These are phyloP conservation scores for Alternaria arbusti DNA, from an alignment of 2,329 filamentous ascomycete genomes.

Conservation along the genomic window DNA sequence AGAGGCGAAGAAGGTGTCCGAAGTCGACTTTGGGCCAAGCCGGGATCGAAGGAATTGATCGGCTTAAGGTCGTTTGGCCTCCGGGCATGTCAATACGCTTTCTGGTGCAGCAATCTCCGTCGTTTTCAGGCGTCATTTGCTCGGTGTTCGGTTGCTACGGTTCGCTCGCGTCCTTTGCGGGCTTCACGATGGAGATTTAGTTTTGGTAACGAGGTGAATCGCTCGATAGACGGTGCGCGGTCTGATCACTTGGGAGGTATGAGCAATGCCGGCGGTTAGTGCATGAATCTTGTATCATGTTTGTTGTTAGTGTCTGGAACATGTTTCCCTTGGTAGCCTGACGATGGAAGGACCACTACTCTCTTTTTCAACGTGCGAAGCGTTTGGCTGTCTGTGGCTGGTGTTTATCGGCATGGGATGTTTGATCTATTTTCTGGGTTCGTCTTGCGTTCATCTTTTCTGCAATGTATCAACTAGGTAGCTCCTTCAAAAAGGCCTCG, in stretches of 20 bases:
- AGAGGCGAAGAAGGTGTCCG: constrained; percentile 62
- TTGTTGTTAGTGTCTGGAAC: constrained; percentile 38
- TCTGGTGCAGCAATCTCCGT: constrained; percentile 31
- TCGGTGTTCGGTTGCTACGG: constrained; percentile 42
- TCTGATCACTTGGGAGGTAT: constrained; percentile 29
- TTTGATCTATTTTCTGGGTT: constrained; percentile 21
- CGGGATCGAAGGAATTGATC: constrained; percentile 37
- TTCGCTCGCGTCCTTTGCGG: constrained; percentile 31
- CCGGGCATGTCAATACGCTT: constrained; percentile 37
- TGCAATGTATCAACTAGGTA: constrained; percentile 45
- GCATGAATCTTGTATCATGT: constrained; percentile 43
- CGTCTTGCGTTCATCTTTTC: constrained; percentile 28
- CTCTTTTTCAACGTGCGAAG: constrained; percentile 31
- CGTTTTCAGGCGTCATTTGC: constrained; percentile 42
- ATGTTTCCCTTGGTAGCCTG: constrained; percentile 18
- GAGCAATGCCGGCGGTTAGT: constrained; percentile 32
- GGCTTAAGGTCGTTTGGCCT: constrained; percentile 6
- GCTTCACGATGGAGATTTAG: constrained; percentile 28
- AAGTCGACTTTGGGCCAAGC: constrained; percentile 48
- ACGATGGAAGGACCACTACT: constrained; percentile 23
- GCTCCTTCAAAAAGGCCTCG: constrained; percentile 31
- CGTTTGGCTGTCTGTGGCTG: constrained; percentile 23
- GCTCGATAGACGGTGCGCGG: constrained; percentile 27
- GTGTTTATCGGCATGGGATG: constrained; percentile 24
- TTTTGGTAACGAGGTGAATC: constrained; percentile 31